Base-by-base conservation (phyloP, 2,329 filamentous ascomycete genomes). In the Calonectria henricotiae region DNA sequence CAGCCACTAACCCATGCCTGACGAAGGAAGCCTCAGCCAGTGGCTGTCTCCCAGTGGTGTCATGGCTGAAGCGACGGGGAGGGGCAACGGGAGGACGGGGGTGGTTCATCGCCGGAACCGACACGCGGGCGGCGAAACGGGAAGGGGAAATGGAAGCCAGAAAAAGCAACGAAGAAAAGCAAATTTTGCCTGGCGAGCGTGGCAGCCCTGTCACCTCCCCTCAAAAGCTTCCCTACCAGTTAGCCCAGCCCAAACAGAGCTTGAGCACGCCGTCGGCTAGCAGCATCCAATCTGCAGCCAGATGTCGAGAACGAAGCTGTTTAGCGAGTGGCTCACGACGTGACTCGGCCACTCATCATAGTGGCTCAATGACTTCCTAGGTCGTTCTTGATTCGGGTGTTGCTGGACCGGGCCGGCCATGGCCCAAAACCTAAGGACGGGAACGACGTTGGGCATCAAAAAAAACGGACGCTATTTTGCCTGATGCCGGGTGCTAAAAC, bases 361-460 rank as follows among this genome's bases (percentile, higher is more conserved):
- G 51, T 72, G 58, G 69, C 54, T 68, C 63, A 67, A 66, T 62
- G 68, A 70, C 65, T 68, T 75, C 44, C 69, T 70, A 64, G 44
- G 51, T 65, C 71, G 73, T 62, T 71, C 51, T 75, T 75, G 73
- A 60, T 58, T 76, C 71, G 70, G 76, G 71, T 71, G 69, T 69
- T 75, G 67, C 71, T 77, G 74, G 75, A 67, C 76, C 76, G 76
- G 76, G 68, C 76, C 76, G 76, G 75, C 67, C 70, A 66, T 69
- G 65, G 68, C 67, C 69, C 69, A 66, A 73, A 72, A 69, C 73
- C 73, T 64, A 75, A 73, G 60, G 62, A 62, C 61, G 68, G 71
- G 65, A 71, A 62, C 58, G 54, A 69, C 69, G 75, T 78, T 78
- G 76, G 76, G 76, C 76, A 78, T 71, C 76, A 78, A 77, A 58